Base-by-base conservation (phyloP, 2,329 filamentous ascomycete species). In the Cladosporium sp. region DNA sequence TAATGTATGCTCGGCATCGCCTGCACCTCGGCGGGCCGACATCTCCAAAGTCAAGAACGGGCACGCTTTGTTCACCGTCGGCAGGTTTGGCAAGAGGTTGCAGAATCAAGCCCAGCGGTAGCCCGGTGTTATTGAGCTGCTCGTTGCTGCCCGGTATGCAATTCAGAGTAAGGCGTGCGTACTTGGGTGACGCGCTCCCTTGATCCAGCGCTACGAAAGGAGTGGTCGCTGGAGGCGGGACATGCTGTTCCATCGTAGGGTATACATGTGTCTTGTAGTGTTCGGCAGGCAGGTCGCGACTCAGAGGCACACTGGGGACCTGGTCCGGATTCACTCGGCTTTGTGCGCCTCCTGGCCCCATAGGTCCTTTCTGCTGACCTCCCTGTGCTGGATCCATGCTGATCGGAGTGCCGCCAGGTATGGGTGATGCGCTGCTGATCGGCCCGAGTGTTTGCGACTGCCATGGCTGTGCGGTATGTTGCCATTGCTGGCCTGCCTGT, bases 141-240 rank as follows among this genome's bases (percentile, higher is more conserved):
- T 99, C 95, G 53, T 88, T 82, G 16, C 89, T 91, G 14, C 91
- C 86, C 2, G 95, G 95, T 67, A 99, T 96, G 78, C 91, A 96
- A 80, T 97, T 99, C 78, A 98, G 82, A 0, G 93, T 97, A 65
- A 99, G 85, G 65, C 95, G 89, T 58, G 93, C 91, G 76, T 92
- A 95, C 78, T 97, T 97, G 37, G 95, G 95, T 16, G 95, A 97
- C 5, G 95, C 90, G 77, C 97, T 99, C 72, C 95, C 95, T 78
- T 99, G 95, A 73, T 99, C 95, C 73, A 89, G 91, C n/a, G 93
- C 91, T 44, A 97, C 90, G 74, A 95, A 98, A 2, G 95, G 93
- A 26, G 95, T 86, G 5, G 91, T 88, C 16, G 93, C 91, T 2
- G 95, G 93, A 56, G 95, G 95, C 12, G 95, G 93, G 2, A 97